phyloP scores from a whole-genome alignment of 2,329 filamentous ascomycete genomes.

The Nothophoma quercina region DNA sequence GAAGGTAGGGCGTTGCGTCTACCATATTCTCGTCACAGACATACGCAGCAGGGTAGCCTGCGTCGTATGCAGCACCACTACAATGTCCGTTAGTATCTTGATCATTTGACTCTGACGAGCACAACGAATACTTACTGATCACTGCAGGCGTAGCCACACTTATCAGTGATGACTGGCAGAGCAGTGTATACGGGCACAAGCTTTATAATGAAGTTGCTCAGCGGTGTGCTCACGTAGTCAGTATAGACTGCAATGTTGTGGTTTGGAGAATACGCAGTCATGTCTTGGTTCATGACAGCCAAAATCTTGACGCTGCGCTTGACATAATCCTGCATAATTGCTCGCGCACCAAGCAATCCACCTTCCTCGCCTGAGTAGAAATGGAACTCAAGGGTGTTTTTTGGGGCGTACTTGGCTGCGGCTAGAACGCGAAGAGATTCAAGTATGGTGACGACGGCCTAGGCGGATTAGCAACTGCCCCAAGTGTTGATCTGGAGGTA shows the following conservation, averaged over 20 bases:
- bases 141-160: slow-evolving; percentile 83
- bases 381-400: slow-evolving; percentile 92
- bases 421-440: slow-evolving; percentile 84
- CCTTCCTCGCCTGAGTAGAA: slow-evolving; percentile 94
- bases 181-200: slow-evolving; percentile 33
- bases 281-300: slow-evolving; percentile 96
- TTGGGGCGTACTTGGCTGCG: slow-evolving; percentile 70
- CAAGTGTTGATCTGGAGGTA: slow-evolving; percentile 74
- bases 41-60: slow-evolving; percentile 74
- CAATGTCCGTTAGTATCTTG: background rate
- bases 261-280: slow-evolving; percentile 81
- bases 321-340: slow-evolving; percentile 81
- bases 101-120: no score
- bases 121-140: slow-evolving; percentile 60
- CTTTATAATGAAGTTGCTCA: slow-evolving; percentile 38
- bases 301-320: slow-evolving; percentile 68
- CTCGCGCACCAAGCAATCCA: slow-evolving; percentile 83
- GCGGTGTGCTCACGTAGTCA: slow-evolving; percentile 76
- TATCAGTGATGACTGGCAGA: slow-evolving; percentile 79
- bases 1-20: slow-evolving; percentile 67
- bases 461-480: background rate
- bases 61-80: slow-evolving; percentile 69
- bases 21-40: slow-evolving; percentile 75
- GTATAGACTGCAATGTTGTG: slow-evolving; percentile 67
- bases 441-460: slow-evolving; percentile 74